Evolutionary conservation across 1,284 basidiomycete species (phyloP), one percentile per base, ranked within the genome.

Genomic region (Fomitopsis schrenkii): DNA sequence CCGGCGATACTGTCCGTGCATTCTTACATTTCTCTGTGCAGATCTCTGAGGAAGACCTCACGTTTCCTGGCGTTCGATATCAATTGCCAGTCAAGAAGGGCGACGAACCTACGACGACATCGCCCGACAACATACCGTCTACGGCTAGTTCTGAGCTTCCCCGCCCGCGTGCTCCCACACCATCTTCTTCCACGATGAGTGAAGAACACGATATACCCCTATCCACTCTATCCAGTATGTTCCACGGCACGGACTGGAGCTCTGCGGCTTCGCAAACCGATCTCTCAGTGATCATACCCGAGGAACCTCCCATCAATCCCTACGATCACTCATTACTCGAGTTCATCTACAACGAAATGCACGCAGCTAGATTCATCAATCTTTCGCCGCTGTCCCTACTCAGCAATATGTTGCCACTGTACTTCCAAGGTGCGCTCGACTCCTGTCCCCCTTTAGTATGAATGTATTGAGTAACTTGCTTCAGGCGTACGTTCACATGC

Each of bases 1-100:
- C 10, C 5, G 30, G 2, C 58, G 35, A 38, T 55, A 38, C 41
- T 10, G 28, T 53, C 19, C 30, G 14, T 2, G 30, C 30, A 15
- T 33, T 17, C 58, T 60, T 59, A 61, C 33, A 17, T 35, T 60
- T 15, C 22, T 15, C 46, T 9, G 15, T 15, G 30, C 62, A 88
- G 85, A 79, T 89, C 72, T 75, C 88, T 55, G 88, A 90, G 70
- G 87, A 89, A 70, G 87, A 90, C 64, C 71, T 90, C 12, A 84
- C 82, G 67, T 88, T 89, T 67, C 88, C 88, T 2, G 87, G 88
- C 14, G 58, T 36, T 33, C 56, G 56, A 7, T 54, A 48, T 53
- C 64, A 66, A 55, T 42, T 53, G 54, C 61, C 59, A 26, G 15
- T n/a, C 26, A 50, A 50, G 48, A 33, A 22, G 1, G 48, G 30